Conservation (phyloP, 805 yeast genomes). For the Candida chauliodis region DNA sequence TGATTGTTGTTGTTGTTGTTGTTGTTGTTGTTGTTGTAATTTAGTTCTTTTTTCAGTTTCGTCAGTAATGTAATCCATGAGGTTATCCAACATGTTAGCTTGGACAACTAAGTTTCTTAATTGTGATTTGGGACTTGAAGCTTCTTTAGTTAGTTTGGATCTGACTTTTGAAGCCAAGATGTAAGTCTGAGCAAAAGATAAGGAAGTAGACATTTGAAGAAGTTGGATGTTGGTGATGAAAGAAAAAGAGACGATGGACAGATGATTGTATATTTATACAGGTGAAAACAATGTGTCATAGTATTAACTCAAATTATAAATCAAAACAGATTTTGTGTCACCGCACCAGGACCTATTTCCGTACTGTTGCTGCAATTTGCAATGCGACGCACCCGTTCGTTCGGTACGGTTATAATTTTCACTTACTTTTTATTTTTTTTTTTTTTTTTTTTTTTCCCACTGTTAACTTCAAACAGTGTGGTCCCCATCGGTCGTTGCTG, state of each 20-base stretch:
- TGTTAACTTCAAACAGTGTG: too few relatives aligned
- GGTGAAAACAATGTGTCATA: too few relatives aligned
- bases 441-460: too few relatives aligned
- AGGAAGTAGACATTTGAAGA: not conserved
- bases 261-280: not conserved
- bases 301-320: too few relatives aligned
- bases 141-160: conserved; percentile 59
- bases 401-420: not conserved
- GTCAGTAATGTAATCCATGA: conserved; percentile 50
- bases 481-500: too few relatives aligned
- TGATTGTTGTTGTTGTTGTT: conserved; percentile 9
- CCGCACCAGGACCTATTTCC: too few relatives aligned
- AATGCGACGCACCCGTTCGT: not conserved
- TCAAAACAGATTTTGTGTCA: too few relatives aligned
- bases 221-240: not conserved
- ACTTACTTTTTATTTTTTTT: too few relatives aligned
- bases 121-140: conserved; percentile 53
- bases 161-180: conserved; percentile 63
- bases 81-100: conserved; percentile 64
- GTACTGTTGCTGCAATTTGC: too few relatives aligned
- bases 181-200: conserved; percentile 52
- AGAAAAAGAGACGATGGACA: not conserved
- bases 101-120: conserved; percentile 61
- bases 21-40: conserved; percentile 5
- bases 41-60: conserved; percentile 25